Conservation (phyloP, 331 rosid genomes). For the Cydonia oblonga region DNA sequence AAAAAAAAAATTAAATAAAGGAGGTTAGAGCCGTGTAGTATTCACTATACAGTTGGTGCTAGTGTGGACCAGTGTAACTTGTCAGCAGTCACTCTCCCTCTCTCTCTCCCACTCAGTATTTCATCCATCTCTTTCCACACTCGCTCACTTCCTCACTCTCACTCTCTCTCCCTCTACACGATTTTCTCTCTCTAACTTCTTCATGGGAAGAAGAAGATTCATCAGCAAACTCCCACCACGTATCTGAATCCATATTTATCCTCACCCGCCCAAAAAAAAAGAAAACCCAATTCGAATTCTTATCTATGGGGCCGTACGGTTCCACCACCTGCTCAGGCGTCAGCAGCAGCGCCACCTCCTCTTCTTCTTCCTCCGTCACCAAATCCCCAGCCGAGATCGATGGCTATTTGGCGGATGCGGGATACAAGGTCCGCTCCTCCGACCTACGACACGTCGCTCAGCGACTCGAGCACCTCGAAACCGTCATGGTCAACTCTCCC, state of each 20-base stretch:
- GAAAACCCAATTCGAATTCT: background rate
- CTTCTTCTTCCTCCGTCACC: constrained; percentile 24
- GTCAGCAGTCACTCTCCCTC: background rate
- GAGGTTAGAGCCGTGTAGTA: too few species aligned
- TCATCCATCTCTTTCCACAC: background rate
- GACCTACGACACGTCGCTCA: constrained; percentile 63
- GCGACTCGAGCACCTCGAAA: constrained; percentile 51
- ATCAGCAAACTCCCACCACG: background rate
- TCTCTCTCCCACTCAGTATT: background rate
- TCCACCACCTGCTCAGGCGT: constrained; percentile 17
- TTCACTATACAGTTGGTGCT: background rate
- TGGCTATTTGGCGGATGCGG: constrained; percentile 54
- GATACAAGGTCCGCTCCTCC: constrained; percentile 62
- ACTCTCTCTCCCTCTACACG: background rate
- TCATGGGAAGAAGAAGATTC: background rate
- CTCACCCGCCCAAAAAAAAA: background rate
- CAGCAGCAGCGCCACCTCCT: constrained; percentile 29
- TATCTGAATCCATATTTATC: background rate
- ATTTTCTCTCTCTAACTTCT: background rate
- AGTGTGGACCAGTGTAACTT: background rate
- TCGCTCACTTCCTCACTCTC: constrained; percentile 1
- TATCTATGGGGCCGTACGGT: constrained; percentile 37
- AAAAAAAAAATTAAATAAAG: too few species aligned
- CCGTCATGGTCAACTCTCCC: constrained; percentile 51
- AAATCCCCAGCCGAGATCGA: constrained; percentile 40